Conservation (phyloP, 2,329 filamentous ascomycete species). For the Penicillium sp. region DNA sequence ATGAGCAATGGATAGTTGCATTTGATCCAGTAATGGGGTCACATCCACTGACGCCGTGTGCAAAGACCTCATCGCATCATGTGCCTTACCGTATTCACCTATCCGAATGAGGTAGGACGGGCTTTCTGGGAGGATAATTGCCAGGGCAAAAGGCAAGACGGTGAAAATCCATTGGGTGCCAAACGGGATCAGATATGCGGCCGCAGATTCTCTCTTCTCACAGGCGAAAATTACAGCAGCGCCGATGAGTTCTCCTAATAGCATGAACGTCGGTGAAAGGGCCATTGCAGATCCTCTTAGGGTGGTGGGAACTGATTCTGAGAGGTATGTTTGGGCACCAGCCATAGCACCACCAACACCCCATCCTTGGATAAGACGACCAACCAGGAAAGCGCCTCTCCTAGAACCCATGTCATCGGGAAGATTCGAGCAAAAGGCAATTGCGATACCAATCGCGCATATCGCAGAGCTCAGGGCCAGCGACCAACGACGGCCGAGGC, state of each 20-base stretch:
- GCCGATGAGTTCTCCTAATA: conserved; percentile 55
- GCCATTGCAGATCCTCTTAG: conserved; percentile 55
- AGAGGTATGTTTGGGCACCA: conserved; percentile 54
- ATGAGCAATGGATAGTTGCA: conserved; percentile 51
- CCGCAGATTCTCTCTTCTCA: conserved; percentile 27
- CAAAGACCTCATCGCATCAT: conserved; percentile 54
- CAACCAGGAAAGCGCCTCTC: conserved; percentile 49
- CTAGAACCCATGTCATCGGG: conserved; percentile 32
- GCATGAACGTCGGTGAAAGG: conserved; percentile 55
- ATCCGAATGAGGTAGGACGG: conserved; percentile 56
- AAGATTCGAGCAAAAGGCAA: conserved; percentile 40
- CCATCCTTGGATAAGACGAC: conserved; percentile 52
- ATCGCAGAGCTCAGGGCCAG: conserved; percentile 43
- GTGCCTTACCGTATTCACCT: conserved; percentile 42
- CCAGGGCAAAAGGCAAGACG: conserved; percentile 47
- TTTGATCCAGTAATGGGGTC: conserved; percentile 32
- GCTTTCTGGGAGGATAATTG: conserved; percentile 55
- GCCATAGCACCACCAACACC: conserved; percentile 52
- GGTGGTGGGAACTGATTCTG: conserved; percentile 53
- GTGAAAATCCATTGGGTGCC: conserved; percentile 35
- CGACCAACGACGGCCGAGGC: conserved; percentile 42
- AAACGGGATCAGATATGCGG: conserved; percentile 37
- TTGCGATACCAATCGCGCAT: conserved; percentile 43
- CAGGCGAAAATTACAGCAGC: conserved; percentile 47
- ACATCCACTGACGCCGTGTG: conserved; percentile 47